A percentile compares a stretch with the other conserved stretches of the same genome.
Conservation (phyloP, 2,329 filamentous ascomycete genomes). For the Emergomyces africanus region DNA sequence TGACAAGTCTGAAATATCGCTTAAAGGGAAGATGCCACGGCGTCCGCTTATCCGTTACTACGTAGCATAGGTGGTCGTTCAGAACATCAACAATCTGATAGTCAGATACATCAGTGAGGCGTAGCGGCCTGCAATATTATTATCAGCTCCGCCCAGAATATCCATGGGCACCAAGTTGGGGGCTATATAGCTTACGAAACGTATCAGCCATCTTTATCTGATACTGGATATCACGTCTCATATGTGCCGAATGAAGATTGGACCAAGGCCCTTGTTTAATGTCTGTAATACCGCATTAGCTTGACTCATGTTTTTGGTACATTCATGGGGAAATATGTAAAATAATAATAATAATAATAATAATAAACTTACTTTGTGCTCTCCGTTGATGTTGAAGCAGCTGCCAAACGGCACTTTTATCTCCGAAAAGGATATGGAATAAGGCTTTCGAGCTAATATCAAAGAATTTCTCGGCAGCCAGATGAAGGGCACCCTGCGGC, state of each 20-base stretch:
- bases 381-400: conserved; percentile 74
- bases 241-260: conserved; percentile 53
- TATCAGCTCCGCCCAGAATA: conserved; percentile 7
- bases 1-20: conserved; percentile 65
- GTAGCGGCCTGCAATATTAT: conserved; percentile 31
- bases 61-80: conserved; percentile 62
- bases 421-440: conserved; percentile 93
- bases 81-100: conserved; percentile 76
- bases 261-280: conserved; percentile 83
- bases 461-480: conserved; percentile 68
- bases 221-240: conserved; percentile 71
- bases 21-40: conserved; percentile 80
- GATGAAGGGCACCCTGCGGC: conserved; percentile 64
- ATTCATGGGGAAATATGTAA: not conserved
- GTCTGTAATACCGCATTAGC: conserved; percentile 25
- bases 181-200: conserved; percentile 42
- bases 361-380: conserved; percentile 48
- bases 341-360: too few relatives aligned
- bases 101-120: conserved; percentile 56
- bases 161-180: not conserved
- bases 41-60: conserved; percentile 49
- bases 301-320: not conserved
- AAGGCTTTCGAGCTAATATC: conserved; percentile 87
- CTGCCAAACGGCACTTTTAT: conserved; percentile 90
- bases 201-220: conserved; percentile 56